A percentile compares a stretch with the other conserved stretches of the same genome.
Conservation (phyloP, 768 basidiomycete species). For the Rhodotorula diobovata region DNA sequence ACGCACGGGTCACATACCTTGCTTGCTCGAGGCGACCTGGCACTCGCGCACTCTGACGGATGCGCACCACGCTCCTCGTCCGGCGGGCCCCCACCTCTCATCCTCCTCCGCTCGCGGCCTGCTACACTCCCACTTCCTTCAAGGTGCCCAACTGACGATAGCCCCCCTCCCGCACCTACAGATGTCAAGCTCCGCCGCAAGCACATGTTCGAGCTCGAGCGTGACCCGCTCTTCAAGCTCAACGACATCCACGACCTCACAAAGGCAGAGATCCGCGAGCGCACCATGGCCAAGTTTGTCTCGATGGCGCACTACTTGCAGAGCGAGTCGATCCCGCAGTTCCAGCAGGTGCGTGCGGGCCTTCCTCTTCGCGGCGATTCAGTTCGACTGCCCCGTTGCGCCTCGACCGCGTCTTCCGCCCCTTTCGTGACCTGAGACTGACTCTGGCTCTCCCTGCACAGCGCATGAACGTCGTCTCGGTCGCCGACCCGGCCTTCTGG, state of each 20-base stretch:
- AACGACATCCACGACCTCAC: constrained; percentile 49
- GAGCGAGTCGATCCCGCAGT: constrained; percentile 49
- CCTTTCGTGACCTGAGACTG: no score
- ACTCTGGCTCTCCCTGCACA: constrained; percentile 2
- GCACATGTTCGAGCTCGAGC: constrained; percentile 48
- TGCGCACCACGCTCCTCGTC: no score
- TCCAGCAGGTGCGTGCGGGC: constrained; percentile 33
- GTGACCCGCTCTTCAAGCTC: constrained; percentile 49
- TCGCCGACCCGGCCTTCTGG: constrained; percentile 51
- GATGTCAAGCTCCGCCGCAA: constrained; percentile 43
- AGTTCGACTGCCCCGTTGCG: no score
- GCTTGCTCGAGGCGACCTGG: no score
- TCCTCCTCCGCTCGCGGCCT: no score
- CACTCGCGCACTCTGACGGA: no score
- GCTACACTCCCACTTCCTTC: no score
- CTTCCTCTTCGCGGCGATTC: not conserved
- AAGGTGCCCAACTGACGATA: no score
- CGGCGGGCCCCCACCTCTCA: no score
- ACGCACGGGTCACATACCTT: no score
- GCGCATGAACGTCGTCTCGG: constrained; percentile 50
- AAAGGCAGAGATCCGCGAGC: constrained; percentile 37
- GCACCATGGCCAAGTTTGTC: constrained; percentile 52
- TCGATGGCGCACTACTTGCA: constrained; percentile 50
- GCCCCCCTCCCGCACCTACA: not conserved
- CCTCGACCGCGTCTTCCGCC: no score